These are phyloP conservation scores for Pythium coloratum DNA, from an alignment of 352 stramenopile genomes.

Conservation along the genomic window DNA sequence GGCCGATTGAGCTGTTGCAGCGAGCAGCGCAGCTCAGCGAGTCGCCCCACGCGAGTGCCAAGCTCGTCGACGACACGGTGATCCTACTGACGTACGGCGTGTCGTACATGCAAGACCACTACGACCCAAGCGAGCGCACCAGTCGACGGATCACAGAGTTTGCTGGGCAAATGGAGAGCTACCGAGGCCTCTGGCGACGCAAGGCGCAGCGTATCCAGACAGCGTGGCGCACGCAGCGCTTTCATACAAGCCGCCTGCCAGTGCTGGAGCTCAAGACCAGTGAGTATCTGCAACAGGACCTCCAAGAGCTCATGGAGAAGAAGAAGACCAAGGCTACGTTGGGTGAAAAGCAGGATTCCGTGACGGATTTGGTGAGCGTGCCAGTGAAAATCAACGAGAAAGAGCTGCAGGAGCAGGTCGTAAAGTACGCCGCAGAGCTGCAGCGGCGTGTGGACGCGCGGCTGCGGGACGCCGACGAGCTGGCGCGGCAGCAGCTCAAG, in stretches of 20 bases:
- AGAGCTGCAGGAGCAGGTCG: slow-evolving; percentile 41
- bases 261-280: slow-evolving; percentile 38
- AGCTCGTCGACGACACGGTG: slow-evolving; percentile 46
- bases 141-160: slow-evolving; percentile 4
- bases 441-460: slow-evolving; percentile 36
- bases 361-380: slow-evolving; percentile 19
- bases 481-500: slow-evolving; percentile 35
- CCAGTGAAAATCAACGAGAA: slow-evolving; percentile 34
- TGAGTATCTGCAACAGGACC: slow-evolving; percentile 41
- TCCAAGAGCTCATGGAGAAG: slow-evolving; percentile 30
- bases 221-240: slow-evolving; percentile 46
- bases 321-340: slow-evolving; percentile 18
- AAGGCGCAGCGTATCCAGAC: slow-evolving; percentile 24
- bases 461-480: slow-evolving; percentile 33
- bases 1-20: slow-evolving; percentile 24
- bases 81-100: slow-evolving; percentile 47
- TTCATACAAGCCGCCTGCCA: slow-evolving; percentile 46
- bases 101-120: slow-evolving; percentile 33
- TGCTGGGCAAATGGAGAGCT: slow-evolving; percentile 23
- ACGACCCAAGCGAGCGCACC: slow-evolving; percentile 1
- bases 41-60: slow-evolving; percentile 15
- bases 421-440: slow-evolving; percentile 43
- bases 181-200: background rate
- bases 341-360: slow-evolving; percentile 13
- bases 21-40: slow-evolving; percentile 14